Percentiles rank a stretch among this genome's conserved stretches.
Conservation (phyloP, 2,329 filamentous ascomycete species). For the Calonectria hongkongensis region DNA sequence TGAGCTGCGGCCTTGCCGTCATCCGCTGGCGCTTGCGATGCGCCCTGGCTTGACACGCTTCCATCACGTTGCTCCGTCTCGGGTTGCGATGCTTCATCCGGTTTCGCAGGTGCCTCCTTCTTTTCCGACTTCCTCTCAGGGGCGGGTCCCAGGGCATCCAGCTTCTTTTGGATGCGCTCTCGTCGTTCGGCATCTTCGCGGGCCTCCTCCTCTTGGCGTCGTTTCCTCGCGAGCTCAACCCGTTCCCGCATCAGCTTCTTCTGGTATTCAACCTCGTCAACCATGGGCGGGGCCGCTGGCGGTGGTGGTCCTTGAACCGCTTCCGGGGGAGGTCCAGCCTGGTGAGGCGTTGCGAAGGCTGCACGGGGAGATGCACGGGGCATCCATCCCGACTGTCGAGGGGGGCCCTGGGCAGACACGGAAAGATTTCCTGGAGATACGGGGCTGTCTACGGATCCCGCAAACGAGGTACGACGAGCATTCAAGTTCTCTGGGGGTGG, state of each 20-base stretch:
- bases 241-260: conserved; percentile 84
- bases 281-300: conserved; percentile 58
- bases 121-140: conserved; percentile 76
- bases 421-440: conserved; percentile 63
- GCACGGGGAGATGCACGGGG: conserved; percentile 66
- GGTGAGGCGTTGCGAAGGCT: conserved; percentile 63
- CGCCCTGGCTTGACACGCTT: conserved; percentile 33
- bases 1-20: conserved; percentile 30
- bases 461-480: conserved; percentile 69
- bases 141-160: conserved; percentile 81
- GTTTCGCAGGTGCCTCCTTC: conserved; percentile 65
- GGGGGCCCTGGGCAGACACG: conserved; percentile 53
- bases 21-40: conserved; percentile 47
- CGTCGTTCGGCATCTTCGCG: conserved; percentile 82
- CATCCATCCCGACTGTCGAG: conserved; percentile 53
- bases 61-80: conserved; percentile 60
- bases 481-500: conserved; percentile 66
- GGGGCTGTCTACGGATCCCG: conserved; percentile 70
- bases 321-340: conserved; percentile 54
- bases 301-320: conserved; percentile 58
- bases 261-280: conserved; percentile 77
- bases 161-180: conserved; percentile 82
- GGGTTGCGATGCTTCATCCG: conserved; percentile 62
- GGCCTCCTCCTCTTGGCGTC: conserved; percentile 80
- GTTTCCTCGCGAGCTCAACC: conserved; percentile 80